Conservation (phyloP, 169 alveolate genomes). For the Cryptosporidium meleagridis region DNA sequence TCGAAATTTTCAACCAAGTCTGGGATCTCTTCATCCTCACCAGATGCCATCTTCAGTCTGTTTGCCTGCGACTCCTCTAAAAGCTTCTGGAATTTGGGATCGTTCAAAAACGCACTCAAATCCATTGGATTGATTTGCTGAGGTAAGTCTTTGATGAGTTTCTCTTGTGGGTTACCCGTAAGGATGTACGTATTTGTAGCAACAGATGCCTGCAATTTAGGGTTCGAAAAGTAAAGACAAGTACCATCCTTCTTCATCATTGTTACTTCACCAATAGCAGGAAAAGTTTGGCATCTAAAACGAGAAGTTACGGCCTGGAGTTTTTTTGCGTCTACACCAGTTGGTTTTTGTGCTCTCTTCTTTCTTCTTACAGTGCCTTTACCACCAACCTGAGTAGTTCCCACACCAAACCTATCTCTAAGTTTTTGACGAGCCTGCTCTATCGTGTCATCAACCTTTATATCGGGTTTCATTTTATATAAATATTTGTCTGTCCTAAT, state of each 20-base stretch:
- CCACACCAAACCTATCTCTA: constrained; percentile 90
- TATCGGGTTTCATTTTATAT: constrained; percentile 87
- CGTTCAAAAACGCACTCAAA: constrained; percentile 77
- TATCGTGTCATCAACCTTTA: constrained; percentile 85
- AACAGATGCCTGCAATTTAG: constrained; percentile 93
- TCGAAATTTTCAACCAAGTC: constrained; percentile 86
- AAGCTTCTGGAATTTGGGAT: constrained; percentile 77
- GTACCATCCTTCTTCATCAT: constrained; percentile 95
- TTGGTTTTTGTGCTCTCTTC: constrained; percentile 90
- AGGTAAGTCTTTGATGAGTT: constrained; percentile 84
- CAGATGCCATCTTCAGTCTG: not conserved
- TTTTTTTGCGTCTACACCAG: constrained; percentile 91
- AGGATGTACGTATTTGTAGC: constrained; percentile 94
- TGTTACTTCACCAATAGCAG: constrained; percentile 95
- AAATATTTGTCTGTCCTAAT: constrained; percentile 1
- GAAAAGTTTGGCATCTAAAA: constrained; percentile 93
- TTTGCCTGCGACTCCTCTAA: constrained; percentile 75
- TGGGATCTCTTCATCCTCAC: constrained; percentile 81
- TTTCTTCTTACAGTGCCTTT: constrained; percentile 96
- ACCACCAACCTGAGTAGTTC: constrained; percentile 93
- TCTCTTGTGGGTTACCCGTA: constrained; percentile 92
- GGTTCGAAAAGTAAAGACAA: constrained; percentile 91
- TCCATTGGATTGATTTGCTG: constrained; percentile 84
- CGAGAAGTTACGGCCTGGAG: constrained; percentile 91
- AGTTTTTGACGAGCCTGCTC: constrained; percentile 92